Conservation (phyloP, 2,329 filamentous ascomycete genomes). For the Diplodia mutila region DNA sequence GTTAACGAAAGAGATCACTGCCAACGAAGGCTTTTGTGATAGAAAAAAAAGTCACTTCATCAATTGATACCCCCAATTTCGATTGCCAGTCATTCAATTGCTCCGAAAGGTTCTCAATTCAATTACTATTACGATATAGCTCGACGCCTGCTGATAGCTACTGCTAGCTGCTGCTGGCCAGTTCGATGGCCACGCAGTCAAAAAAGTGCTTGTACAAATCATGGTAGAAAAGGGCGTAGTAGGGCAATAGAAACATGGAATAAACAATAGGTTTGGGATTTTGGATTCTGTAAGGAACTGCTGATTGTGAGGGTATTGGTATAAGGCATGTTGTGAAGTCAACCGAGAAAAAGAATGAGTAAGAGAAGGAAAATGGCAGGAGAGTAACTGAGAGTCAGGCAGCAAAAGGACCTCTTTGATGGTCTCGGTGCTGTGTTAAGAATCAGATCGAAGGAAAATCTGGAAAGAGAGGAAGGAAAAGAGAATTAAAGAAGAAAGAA, state of each 20-base stretch:
- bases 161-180: not conserved
- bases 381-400: not conserved
- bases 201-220: not conserved
- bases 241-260: not conserved
- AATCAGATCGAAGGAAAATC: not conserved
- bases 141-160: not conserved
- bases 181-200: not conserved
- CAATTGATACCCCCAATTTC: constrained; percentile 15
- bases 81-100: not conserved
- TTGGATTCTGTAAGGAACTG: not conserved
- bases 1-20: not conserved
- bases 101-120: not conserved
- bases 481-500: not conserved
- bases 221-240: not conserved
- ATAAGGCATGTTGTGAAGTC: not conserved
- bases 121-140: constrained; percentile 1
- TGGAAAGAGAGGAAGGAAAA: not conserved
- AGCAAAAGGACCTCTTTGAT: not conserved
- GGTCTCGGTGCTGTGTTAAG: not conserved
- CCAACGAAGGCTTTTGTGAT: not conserved
- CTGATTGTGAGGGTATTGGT: not conserved
- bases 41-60: not conserved
- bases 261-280: not conserved
- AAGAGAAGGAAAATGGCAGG: not conserved
- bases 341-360: not conserved